These are phyloP conservation scores for Metarhizium sp. DNA, from an alignment of 2,329 filamentous ascomycete genomes.

Conservation along the genomic window DNA sequence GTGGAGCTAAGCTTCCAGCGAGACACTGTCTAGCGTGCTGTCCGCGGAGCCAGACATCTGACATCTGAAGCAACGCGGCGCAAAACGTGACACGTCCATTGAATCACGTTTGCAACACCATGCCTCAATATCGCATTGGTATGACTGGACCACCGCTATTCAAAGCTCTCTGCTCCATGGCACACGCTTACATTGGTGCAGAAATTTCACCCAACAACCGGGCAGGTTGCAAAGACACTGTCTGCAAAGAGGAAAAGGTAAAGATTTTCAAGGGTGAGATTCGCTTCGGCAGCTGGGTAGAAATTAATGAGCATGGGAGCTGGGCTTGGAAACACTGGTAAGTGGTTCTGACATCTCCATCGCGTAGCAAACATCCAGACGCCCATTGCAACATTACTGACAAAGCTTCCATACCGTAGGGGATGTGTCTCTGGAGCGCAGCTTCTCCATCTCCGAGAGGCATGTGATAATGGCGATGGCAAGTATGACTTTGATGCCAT, in stretches of 20 bases:
- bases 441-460: constrained; percentile 54
- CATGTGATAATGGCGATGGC: constrained; percentile 36
- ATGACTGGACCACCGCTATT: constrained; percentile 12
- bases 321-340: constrained; percentile 88
- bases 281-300: constrained; percentile 66
- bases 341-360: background rate
- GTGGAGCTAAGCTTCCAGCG: background rate
- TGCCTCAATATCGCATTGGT: constrained; percentile 40
- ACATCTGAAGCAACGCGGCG: background rate
- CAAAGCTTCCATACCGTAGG: constrained; percentile 39
- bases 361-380: background rate
- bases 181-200: constrained; percentile 26
- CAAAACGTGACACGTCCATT: background rate
- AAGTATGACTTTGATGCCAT: constrained; percentile 55
- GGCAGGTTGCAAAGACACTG: constrained; percentile 61
- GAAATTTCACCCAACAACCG: constrained; percentile 63
- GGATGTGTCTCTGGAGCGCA: constrained; percentile 78
- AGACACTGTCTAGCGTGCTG: background rate
- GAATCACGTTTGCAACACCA: constrained; percentile 16
- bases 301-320: constrained; percentile 48
- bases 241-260: constrained; percentile 58
- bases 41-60: no score
- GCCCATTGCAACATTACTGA: background rate
- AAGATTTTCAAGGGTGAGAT: constrained; percentile 77
- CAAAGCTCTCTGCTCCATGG: background rate